These are phyloP conservation scores for Lentinula novae-zelandiae DNA, from an alignment of 1,284 basidiomycete species.

Conservation along the genomic window DNA sequence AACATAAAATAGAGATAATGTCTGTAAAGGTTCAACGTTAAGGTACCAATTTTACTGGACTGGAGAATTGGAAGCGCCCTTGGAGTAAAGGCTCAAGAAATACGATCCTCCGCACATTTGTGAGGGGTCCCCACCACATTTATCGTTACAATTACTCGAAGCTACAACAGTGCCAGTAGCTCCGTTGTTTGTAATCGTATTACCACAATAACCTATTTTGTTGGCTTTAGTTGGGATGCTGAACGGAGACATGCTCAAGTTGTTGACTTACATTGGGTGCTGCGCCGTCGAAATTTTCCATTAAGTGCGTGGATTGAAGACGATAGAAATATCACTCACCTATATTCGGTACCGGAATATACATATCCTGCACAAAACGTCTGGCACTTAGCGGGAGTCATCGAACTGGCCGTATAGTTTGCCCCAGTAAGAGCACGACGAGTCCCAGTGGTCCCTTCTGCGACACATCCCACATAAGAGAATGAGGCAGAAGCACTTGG, in stretches of 20 bases:
- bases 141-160: background rate
- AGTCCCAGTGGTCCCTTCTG: slow-evolving; percentile 17
- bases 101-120: slow-evolving; percentile 24
- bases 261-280: background rate
- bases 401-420: slow-evolving; percentile 19
- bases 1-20: background rate
- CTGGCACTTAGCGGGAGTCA: slow-evolving; percentile 28
- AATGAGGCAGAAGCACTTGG: background rate
- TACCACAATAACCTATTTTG: slow-evolving; percentile 2
- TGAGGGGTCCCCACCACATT: slow-evolving; percentile 18
- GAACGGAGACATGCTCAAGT: background rate
- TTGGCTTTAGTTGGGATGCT: background rate
- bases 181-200: slow-evolving; percentile 3
- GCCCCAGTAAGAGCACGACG: slow-evolving; percentile 7
- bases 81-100: background rate
- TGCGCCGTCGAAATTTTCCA: background rate
- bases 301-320: too few species aligned
- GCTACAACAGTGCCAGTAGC: background rate
- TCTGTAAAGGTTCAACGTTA: background rate
- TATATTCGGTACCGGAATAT: slow-evolving; percentile 31
- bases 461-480: slow-evolving; percentile 24
- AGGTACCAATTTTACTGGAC: too few species aligned
- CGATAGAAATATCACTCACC: slow-evolving; percentile 3
- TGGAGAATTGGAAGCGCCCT: too few species aligned
- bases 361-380: slow-evolving; percentile 25